These are phyloP conservation scores for Alternaria postmessia DNA, from an alignment of 2,329 filamentous ascomycete genomes.

Conservation along the genomic window DNA sequence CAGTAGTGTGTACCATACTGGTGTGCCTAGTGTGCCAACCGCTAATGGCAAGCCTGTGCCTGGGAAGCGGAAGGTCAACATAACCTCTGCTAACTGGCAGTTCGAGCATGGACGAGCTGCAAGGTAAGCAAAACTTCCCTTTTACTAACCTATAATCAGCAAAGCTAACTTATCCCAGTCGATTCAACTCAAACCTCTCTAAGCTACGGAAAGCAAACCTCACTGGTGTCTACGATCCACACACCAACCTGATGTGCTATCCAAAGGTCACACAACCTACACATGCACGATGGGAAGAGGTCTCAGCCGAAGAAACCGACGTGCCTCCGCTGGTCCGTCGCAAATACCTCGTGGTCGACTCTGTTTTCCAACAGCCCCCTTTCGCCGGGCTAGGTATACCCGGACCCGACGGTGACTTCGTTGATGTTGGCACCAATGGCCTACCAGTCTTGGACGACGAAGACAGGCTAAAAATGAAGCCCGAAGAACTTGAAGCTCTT, in stretches of 20 bases:
- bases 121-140: constrained; percentile 65
- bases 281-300: constrained; percentile 80
- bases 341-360: constrained; percentile 70
- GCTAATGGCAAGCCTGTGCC: constrained; percentile 76
- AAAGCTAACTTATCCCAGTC: constrained; percentile 61
- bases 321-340: constrained; percentile 66
- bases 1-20: constrained; percentile 92
- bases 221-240: constrained; percentile 86
- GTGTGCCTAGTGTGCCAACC: constrained; percentile 76
- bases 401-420: constrained; percentile 62
- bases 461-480: constrained; percentile 70
- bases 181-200: constrained; percentile 81
- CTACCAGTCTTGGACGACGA: constrained; percentile 71
- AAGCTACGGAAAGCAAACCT: constrained; percentile 73
- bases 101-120: constrained; percentile 91
- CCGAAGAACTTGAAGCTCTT: constrained; percentile 77
- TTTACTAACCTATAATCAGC: constrained; percentile 3
- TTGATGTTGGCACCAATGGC: constrained; percentile 62
- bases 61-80: constrained; percentile 81
- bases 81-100: constrained; percentile 97
- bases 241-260: constrained; percentile 91
- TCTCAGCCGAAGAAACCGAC: constrained; percentile 57
- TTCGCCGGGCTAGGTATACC: constrained; percentile 67
- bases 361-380: constrained; percentile 65
- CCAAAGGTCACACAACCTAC: constrained; percentile 90